Evolutionary conservation across 2,329 filamentous ascomycete species (phyloP), one percentile per base, ranked within the genome.

Genomic region (Clonostachys rosea): DNA sequence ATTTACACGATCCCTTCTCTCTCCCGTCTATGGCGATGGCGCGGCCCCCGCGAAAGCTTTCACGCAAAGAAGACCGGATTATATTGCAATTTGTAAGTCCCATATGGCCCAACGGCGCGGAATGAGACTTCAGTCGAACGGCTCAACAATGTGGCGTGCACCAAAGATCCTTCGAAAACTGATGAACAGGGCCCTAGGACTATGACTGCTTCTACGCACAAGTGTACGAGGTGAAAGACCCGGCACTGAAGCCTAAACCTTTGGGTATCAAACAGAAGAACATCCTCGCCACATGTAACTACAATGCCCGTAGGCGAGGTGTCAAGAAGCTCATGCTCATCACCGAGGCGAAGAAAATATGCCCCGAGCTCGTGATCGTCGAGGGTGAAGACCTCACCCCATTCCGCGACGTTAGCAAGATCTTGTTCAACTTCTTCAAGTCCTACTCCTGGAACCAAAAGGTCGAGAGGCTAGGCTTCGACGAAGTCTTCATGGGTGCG

Each of bases 141-240:
- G 24, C 24, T 30, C 3, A 30, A 30, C 3, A 10, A 30, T 30
- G 24, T 30, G 24, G 24, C 24, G 8, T 30, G 24, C 24, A 30
- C 9, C 24, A 30, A 30, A 30, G 24, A 30, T 30, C 24, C 24
- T 10, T 3, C 9, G 24, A 30, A 30, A 30, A 10, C 24, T 30
- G 24, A 30, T 5, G 24, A 30, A 30, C 24, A 30, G 24, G 24
- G 16, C 30, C 16, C 11, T 47, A 86, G 83, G 83, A 89, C 65
- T 89, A 91, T 63, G 89, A 92, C 70, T 95, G 89, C 71, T 97
- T 97, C 73, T 97, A 97, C 65, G 91, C 91, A 18, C 89, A 90
- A 44, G 91, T 94, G 9, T 86, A 94, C 55, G 91, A 96, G 68
- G 85, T 86, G 53, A 86, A 87, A 61, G 83, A 87, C 54, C 89